Evolutionary conservation across 2,329 filamentous ascomycete species (phyloP).

Genomic region (Sporothrix euskadiensis): DNA sequence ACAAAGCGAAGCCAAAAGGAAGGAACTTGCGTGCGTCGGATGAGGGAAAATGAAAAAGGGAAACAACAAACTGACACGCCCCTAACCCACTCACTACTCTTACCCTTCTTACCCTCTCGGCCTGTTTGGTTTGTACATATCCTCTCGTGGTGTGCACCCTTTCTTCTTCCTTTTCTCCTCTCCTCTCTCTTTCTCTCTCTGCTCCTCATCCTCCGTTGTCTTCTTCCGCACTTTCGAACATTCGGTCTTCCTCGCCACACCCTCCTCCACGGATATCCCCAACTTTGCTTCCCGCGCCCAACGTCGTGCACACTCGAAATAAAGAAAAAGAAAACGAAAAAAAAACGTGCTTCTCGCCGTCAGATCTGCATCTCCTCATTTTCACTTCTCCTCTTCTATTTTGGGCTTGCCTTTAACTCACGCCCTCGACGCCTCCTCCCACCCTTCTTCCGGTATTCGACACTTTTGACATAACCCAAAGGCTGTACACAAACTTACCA

Average conservation of each 20-base stretch:
- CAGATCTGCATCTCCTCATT: background rate
- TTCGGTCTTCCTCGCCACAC: background rate
- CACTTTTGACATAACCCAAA: background rate
- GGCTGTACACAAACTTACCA: constrained; percentile 7
- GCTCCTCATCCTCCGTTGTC: background rate
- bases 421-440: background rate
- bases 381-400: constrained; percentile 1
- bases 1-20: background rate
- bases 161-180: background rate
- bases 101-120: no score
- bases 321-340: background rate
- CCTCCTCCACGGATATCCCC: constrained; percentile 26
- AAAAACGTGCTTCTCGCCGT: constrained; percentile 1
- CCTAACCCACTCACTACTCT: background rate
- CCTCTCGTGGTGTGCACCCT: background rate
- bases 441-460: background rate
- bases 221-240: background rate
- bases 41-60: background rate
- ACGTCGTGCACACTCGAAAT: constrained; percentile 21
- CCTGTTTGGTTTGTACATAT: background rate
- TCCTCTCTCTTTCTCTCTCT: background rate
- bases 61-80: constrained; percentile 18
- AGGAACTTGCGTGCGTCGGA: background rate
- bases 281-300: constrained; percentile 15
- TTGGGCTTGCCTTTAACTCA: background rate